Base-by-base conservation (phyloP, 495 filamentous ascomycete genomes). In the Margaritispora aquatica region DNA sequence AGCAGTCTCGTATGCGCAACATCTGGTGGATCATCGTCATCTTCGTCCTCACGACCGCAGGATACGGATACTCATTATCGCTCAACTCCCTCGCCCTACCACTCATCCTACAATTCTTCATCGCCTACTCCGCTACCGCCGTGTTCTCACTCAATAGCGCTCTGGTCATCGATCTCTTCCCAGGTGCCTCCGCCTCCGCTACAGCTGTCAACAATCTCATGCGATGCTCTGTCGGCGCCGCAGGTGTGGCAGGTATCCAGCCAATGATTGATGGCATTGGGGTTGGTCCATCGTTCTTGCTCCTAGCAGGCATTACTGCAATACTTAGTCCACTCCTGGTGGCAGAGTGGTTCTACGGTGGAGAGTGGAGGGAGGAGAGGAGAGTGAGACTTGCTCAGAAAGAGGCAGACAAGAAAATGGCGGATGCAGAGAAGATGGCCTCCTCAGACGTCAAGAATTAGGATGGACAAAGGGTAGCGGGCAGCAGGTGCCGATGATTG, bases 151-250 rank as follows among this genome's bases (percentile, higher is more conserved):
- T 64, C 34, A 58, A 54, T 22, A 50, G 38, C 11, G 51, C 58
- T n/a, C 68, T 85, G 59, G 60, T 84, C 20, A 51, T 59, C 26
- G 62, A 64, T 53, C 19, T 61, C 11, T 64, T 46, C 50, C 58
- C 58, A 24, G 70, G 66, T 1, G 73, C 73, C 23, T 78, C 84
- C 1, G 74, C 82, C 0, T 81, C 84, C 4, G 84, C 83, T 0
- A 84, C 83, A 4, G 84, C 84, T 1, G 78, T 83, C 8, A 86
- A 83, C 57, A 88, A 88, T 61, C 70, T 88, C 5, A 77, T 79
- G 24, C 75, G 86, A 20, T 88, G 84, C 70, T 66, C 83, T 29
- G 68, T 87, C 26, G 84, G 84, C 4, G 84, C 84, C 1, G 82
- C 74, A 4, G 82, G 81, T 11, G 84, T 84, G 13, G 85, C 80